phyloP scores from a whole-genome alignment of 176 grass and related monocot species.

The Oryza meyeriana region DNA sequence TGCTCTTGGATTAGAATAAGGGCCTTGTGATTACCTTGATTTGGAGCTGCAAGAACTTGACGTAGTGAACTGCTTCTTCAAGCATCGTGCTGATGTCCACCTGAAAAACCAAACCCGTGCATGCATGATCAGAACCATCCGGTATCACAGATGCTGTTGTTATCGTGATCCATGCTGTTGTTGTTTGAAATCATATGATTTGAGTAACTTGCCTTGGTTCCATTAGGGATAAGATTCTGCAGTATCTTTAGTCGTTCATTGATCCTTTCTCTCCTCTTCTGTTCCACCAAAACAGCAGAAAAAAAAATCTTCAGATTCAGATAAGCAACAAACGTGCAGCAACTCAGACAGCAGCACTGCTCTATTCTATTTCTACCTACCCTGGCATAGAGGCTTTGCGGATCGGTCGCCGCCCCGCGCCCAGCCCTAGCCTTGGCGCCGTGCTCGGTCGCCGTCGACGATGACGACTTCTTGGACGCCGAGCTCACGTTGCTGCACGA shows the following conservation, averaged over 20 bases:
- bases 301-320: conserved; percentile 23
- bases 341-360: not conserved
- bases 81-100: conserved; percentile 91
- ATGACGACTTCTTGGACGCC: conserved; percentile 57
- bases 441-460: conserved; percentile 34
- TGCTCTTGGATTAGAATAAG: not conserved
- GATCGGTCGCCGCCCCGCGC: conserved; percentile 65
- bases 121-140: conserved; percentile 1
- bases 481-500: conserved; percentile 49
- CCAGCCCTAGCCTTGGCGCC: conserved; percentile 63
- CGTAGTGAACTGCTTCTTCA: conserved; percentile 77
- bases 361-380: conserved; percentile 26
- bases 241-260: conserved; percentile 81
- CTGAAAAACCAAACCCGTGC: conserved; percentile 34
- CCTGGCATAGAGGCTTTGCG: conserved; percentile 92
- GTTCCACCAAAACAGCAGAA: conserved; percentile 13
- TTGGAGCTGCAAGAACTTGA: conserved; percentile 84
- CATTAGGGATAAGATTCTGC: conserved; percentile 80
- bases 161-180: not conserved
- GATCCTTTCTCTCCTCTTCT: conserved; percentile 94
- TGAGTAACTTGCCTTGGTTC: conserved; percentile 63
- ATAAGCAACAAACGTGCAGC: not conserved
- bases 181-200: not conserved
- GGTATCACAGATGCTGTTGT: not conserved
- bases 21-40: conserved; percentile 50